A percentile compares a stretch with the other conserved stretches of the same genome.
These are phyloP conservation scores for Schwanniomyces etchellsii DNA, from an alignment of 1,139 yeast genomes.

Conservation along the genomic window DNA sequence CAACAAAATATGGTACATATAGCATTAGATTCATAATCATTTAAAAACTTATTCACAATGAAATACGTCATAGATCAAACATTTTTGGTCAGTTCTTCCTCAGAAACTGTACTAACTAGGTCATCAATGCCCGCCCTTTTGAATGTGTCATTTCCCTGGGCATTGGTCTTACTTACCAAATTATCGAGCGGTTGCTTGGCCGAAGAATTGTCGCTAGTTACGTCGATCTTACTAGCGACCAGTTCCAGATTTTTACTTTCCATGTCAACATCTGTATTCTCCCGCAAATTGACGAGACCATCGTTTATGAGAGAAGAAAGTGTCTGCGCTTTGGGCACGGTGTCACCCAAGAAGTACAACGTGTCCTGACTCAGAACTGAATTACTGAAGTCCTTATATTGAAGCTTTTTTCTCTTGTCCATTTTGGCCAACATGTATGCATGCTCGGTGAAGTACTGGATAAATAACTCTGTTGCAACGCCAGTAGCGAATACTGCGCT, in stretches of 20 bases:
- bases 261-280: neutral
- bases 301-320: conserved; percentile 14
- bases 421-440: conserved; percentile 65
- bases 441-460: conserved; percentile 75
- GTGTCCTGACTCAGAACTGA: conserved; percentile 67
- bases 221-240: neutral
- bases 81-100: no score
- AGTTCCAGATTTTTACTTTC: neutral
- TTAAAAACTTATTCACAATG: no score
- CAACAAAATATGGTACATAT: conserved; percentile 5
- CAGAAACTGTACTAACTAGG: neutral
- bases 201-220: no score
- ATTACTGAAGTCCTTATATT: conserved; percentile 68
- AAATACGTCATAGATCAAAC: no score
- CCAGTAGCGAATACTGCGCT: conserved; percentile 81
- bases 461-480: conserved; percentile 80
- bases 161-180: neutral
- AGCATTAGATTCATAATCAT: no score
- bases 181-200: no score
- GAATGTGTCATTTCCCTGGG: neutral
- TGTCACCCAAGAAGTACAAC: conserved; percentile 61
- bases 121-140: conserved; percentile 1
- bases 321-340: conserved; percentile 60
- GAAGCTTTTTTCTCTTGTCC: conserved; percentile 65
- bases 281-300: neutral